Conservation (phyloP, 140 eudicot species). For the Flaveria floridana region DNA sequence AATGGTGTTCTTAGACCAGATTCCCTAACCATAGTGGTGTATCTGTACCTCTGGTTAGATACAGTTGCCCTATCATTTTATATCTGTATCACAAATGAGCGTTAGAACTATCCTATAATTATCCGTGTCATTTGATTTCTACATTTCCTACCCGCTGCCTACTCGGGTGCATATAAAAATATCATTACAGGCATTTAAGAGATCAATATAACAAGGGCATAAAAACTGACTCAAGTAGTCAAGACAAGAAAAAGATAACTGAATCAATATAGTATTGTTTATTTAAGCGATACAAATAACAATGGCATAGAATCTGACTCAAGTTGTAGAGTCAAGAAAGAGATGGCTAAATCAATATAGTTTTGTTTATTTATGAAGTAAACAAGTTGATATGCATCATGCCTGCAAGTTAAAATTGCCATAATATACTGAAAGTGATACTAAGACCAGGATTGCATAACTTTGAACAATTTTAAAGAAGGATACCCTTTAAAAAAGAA, state of each 20-base stretch:
- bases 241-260: background rate
- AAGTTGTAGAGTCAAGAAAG: background rate
- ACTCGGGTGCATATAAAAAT: too few species aligned
- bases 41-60: too few species aligned
- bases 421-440: background rate
- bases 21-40: too few species aligned
- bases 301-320: background rate
- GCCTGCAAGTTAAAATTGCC: background rate
- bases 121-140: too few species aligned
- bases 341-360: background rate
- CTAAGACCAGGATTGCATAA: background rate
- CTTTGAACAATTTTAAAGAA: background rate
- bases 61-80: too few species aligned
- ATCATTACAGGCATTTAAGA: background rate
- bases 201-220: background rate
- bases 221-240: background rate
- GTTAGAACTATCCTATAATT: too few species aligned
- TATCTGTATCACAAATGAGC: too few species aligned
- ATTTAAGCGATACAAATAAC: background rate
- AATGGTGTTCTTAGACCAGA: too few species aligned
- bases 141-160: too few species aligned
- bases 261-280: background rate
- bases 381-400: background rate
- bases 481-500: background rate
- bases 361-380: background rate